Evolutionary conservation across 345 rosid genomes (phyloP).

Genomic region (Citrus trifoliata): DNA sequence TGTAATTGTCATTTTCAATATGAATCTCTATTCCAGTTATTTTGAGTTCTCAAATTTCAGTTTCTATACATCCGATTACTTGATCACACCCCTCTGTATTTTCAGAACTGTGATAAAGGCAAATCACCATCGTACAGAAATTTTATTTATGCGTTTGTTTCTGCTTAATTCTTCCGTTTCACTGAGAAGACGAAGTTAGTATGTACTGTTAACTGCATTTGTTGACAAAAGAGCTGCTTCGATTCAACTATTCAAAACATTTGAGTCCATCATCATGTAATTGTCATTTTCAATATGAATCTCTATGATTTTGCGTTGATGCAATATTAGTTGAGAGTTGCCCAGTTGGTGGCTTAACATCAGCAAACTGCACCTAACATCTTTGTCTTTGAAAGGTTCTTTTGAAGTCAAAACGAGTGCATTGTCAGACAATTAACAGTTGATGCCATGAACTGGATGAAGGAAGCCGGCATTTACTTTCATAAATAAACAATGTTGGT

Average conservation of each 20-base stretch:
- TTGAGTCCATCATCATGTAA: background rate
- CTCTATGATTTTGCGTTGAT: background rate
- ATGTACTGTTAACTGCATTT: background rate
- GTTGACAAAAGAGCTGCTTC: background rate
- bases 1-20: background rate
- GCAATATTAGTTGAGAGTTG: background rate
- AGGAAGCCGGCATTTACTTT: background rate
- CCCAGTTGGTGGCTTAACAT: background rate
- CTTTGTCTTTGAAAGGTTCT: background rate
- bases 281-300: background rate
- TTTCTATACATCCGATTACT: background rate
- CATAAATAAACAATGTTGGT: background rate
- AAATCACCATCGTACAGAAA: background rate
- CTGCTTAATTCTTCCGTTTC: background rate
- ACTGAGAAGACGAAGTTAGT: background rate
- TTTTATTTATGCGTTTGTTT: background rate
- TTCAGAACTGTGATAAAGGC: background rate
- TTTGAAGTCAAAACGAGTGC: background rate
- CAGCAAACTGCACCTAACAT: background rate
- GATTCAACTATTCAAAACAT: background rate
- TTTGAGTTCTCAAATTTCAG: conserved; percentile 15
- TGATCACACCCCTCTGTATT: background rate
- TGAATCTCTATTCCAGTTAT: conserved; percentile 19
- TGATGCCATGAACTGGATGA: background rate
- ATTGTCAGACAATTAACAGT: background rate